Base-by-base conservation (phyloP, 176 grass and related monocot genomes). In the Guadua angustifolia region DNA sequence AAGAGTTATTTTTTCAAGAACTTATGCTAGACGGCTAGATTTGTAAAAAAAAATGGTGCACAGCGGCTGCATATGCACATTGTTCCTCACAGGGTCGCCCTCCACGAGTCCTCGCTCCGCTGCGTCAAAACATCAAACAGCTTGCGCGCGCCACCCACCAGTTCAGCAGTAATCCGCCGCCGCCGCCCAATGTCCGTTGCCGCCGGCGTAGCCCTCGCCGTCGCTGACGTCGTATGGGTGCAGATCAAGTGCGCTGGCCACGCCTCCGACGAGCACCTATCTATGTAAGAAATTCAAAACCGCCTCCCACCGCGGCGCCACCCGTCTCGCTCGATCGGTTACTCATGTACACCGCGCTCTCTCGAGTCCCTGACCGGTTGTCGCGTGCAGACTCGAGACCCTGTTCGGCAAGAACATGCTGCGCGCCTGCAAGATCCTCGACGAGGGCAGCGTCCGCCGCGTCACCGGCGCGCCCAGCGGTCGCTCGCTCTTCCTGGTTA, bases 321-420 rank as follows among this genome's bases (percentile, higher is more conserved):
- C 33, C 67, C 13, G n/a, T 17, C 71, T 47, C 15, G 50, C 75
- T 10, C 7, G 29, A 29, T 29, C 29, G 24, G 24, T 38, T 53
- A 36, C 49, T 53, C 69, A 42, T 21, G 12, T 21, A 12, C 32
- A 53, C 49, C 57, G 16, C 14, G 51, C 17, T 53, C 21, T 71
- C 40, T 84, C 40, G 5, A 64, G 13, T 13, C 46, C 4, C 42
- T 79, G 62, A 88, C 24, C 4, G 8, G 72, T 38, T 49, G 42
- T 83, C 55, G 16, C 56, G 49, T 51, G 58, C 86, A 99, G 91
- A 71, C 90, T 94, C 7, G 86, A 94, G 76, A 87, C 91, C 81
- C 77, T 99, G n/a, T 95, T 94, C 77, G 96, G 89, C 26, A 95
- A 94, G 88, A 99, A 95, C 88, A 90, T 99, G 71, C 87, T 92